A percentile compares a stretch with the other conserved stretches of the same genome.
Conservation (phyloP, 75 land plant species). For the Pinus taeda region DNA sequence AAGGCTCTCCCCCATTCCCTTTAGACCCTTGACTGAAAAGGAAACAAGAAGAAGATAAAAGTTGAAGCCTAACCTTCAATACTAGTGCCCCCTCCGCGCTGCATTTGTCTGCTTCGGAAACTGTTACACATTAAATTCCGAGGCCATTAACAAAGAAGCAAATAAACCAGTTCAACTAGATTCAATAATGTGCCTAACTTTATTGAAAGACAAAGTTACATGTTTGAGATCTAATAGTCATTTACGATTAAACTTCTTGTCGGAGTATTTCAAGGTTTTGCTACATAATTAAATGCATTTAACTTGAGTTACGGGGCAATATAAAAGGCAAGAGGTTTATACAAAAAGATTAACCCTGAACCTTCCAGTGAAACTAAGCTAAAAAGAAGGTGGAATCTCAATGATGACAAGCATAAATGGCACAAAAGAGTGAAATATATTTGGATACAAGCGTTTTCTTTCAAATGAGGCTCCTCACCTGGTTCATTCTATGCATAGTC, state of each 20-base stretch:
- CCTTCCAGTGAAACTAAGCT: too few relatives aligned
- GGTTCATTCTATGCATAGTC: too few relatives aligned
- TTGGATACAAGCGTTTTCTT: too few relatives aligned
- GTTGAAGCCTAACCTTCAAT: constrained; percentile 4
- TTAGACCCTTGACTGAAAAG: background rate
- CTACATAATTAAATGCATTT: background rate
- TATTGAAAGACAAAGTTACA: background rate
- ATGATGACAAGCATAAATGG: too few relatives aligned
- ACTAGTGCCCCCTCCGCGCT: background rate
- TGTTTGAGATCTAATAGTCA: background rate
- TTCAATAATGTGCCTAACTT: background rate
- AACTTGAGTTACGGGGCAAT: too few relatives aligned
- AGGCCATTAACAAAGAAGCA: background rate
- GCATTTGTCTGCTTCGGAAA: constrained; percentile 7
- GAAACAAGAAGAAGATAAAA: background rate
- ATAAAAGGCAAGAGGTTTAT: too few relatives aligned
- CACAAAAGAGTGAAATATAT: too few relatives aligned
- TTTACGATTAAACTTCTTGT: background rate
- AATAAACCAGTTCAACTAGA: background rate
- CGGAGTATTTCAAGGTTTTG: background rate
- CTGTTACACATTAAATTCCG: background rate
- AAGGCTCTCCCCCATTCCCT: background rate
- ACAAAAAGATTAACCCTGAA: too few relatives aligned
- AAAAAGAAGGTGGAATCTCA: too few relatives aligned
- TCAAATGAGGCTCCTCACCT: too few relatives aligned